Percentiles rank a stretch among this genome's conserved stretches.
Conservation (phyloP, 176 grass and related monocot genomes). For the Phoenix dactylifera region DNA sequence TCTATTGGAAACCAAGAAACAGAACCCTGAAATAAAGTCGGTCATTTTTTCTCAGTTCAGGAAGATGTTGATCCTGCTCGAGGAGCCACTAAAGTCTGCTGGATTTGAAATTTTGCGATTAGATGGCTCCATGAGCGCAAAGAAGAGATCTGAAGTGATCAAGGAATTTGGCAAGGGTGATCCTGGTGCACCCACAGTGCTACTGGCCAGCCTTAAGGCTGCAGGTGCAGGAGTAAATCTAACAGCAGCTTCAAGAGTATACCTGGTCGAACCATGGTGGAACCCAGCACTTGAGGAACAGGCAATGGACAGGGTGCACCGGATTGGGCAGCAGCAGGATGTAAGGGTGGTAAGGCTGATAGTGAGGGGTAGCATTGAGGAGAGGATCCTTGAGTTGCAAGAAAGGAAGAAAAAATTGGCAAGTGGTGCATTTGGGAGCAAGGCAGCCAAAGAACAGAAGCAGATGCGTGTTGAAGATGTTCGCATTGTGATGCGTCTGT, state of each 20-base stretch:
- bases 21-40: conserved; percentile 57
- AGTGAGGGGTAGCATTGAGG: conserved; percentile 67
- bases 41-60: conserved; percentile 93
- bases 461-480: conserved; percentile 75
- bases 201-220: conserved; percentile 77
- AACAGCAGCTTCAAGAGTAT: conserved; percentile 72
- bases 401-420: conserved; percentile 63
- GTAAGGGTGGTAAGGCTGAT: conserved; percentile 76
- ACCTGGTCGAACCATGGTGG: conserved; percentile 93
- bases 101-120: conserved; percentile 53
- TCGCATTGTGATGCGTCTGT: conserved; percentile 57
- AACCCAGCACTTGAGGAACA: conserved; percentile 87
- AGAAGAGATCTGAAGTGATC: conserved; percentile 60
- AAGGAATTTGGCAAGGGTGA: conserved; percentile 29
- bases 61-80: conserved; percentile 75
- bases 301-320: conserved; percentile 91
- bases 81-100: conserved; percentile 53
- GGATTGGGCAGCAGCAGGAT: conserved; percentile 70
- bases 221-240: conserved; percentile 73
- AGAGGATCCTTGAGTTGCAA: conserved; percentile 72
- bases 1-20: conserved; percentile 31
- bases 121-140: conserved; percentile 66
- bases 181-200: conserved; percentile 46
- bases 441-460: conserved; percentile 34
- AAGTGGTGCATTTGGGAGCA: conserved; percentile 53